Percentiles rank a stretch among this genome's conserved stretches.
These are phyloP conservation scores for Theileria equi DNA, from an alignment of 169 alveolate genomes.

Conservation along the genomic window DNA sequence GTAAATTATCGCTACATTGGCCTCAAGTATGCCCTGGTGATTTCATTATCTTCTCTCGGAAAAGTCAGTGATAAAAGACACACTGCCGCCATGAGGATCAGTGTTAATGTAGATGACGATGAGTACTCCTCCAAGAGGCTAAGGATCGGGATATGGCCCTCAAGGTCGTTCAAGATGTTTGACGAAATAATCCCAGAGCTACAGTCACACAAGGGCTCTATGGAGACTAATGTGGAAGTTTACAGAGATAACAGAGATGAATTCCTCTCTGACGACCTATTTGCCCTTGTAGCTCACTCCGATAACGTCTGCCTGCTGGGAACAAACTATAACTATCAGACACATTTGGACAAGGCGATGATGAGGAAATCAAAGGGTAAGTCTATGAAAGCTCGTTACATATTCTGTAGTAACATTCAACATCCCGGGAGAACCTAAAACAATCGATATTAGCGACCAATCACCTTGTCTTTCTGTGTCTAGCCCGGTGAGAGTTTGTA, in stretches of 20 bases:
- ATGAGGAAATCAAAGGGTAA: slow-evolving; percentile 9
- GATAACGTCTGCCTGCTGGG: slow-evolving; percentile 23
- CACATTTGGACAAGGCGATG: slow-evolving; percentile 35
- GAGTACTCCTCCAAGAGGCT: not conserved
- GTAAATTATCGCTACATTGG: too few species aligned
- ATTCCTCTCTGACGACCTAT: slow-evolving; percentile 17
- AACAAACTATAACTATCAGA: slow-evolving; percentile 44
- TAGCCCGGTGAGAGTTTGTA: not conserved
- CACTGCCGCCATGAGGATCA: too few species aligned
- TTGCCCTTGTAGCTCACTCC: slow-evolving; percentile 2
- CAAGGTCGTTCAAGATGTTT: slow-evolving; percentile 1
- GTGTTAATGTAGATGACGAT: too few species aligned
- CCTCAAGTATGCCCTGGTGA: too few species aligned
- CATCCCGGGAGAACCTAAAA: not conserved
- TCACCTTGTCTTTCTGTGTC: not conserved
- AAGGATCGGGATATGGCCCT: slow-evolving; percentile 22
- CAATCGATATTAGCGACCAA: not conserved
- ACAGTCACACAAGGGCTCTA: not conserved
- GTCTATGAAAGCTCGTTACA: not conserved
- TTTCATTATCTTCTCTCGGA: too few species aligned
- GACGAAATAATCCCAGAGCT: not conserved
- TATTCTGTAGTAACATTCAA: not conserved
- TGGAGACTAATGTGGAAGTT: not conserved
- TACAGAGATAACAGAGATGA: slow-evolving; percentile 11
- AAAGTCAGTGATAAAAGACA: too few species aligned